Evolutionary conservation across 1,284 basidiomycete genomes (phyloP), one percentile per base, ranked within the genome.

Genomic region (Xerocomus nothofagi): DNA sequence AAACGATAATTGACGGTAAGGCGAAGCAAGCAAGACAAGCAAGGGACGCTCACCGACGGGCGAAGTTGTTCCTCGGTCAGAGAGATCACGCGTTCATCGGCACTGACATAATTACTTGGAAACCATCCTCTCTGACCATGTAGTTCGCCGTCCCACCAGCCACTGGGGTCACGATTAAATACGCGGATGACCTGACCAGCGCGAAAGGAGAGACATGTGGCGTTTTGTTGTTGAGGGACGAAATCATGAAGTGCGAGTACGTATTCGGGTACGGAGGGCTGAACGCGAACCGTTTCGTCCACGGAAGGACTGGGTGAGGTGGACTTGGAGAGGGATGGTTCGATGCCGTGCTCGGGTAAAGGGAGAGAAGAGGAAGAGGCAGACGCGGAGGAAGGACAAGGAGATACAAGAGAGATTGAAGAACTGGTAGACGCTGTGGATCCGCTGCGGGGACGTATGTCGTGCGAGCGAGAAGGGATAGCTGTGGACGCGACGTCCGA

Each of bases 111-210:
- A 69, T 92, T 92, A 65, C 91, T 93, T n/a, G 96, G 96, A 70
- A 98, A 98, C 96, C 96, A 99, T n/a, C 97, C 97, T 59, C 93
- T 75, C 47, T 84, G 73, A 6, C 82, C 86, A 44, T 88, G 87
- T 18, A 97, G 71, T 71, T 98, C 93, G 10, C 97, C 96, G 65
- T 99, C 95, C 96, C 96, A 98, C 97, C 97, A 99, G 0, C 96
- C 97, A 54, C 88, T 92, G 0, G 78, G 57, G 70, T 98, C 94
- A 56, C 86, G 81, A 62, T 91, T 92, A 49, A 92, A 76, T 24
- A 98, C 93, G 53, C 86, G 86, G 54, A 99, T 94, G 45, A 96
- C 79, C 66, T 98, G 90, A 2, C 96, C 95, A 0, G 89, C 86
- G 26, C 80, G 80, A 72, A 99, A 98, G 26, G 86, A 79, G 37